Evolutionary conservation across 495 filamentous ascomycete genomes (phyloP).

Genomic region (Trichoderma erinaceum): DNA sequence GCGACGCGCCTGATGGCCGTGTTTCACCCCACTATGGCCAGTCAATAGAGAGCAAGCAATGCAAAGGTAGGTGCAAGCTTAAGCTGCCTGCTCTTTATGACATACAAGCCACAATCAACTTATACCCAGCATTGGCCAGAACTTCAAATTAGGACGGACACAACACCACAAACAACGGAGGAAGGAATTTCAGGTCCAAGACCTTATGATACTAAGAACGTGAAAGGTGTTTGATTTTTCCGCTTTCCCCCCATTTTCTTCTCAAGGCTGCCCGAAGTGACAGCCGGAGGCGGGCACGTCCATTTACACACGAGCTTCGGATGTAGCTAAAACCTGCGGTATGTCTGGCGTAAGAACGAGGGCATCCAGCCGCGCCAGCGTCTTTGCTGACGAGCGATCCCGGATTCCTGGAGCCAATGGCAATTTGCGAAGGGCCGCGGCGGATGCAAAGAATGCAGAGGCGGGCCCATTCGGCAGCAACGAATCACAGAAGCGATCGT

Average conservation of each 20-base stretch:
- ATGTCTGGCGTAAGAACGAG: constrained; percentile 31
- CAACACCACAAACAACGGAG: background rate
- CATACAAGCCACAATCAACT: background rate
- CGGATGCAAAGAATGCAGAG: constrained; percentile 19
- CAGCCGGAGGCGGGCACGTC: background rate
- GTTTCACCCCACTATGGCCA: constrained; percentile 1
- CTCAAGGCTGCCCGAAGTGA: background rate
- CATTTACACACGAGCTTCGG: constrained; percentile 11
- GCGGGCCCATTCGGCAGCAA: constrained; percentile 23
- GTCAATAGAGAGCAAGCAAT: background rate
- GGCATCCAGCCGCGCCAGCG: constrained; percentile 32
- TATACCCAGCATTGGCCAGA: background rate
- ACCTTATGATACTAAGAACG: background rate
- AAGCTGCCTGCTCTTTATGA: background rate
- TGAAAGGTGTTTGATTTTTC: background rate
- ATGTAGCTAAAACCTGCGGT: constrained; percentile 34
- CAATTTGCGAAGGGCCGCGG: constrained; percentile 24
- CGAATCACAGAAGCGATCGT: constrained; percentile 37
- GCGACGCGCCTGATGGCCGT: constrained; percentile 7
- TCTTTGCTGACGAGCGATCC: constrained; percentile 30
- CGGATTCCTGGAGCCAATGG: constrained; percentile 27
- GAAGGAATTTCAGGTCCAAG: background rate
- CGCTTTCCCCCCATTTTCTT: too few relatives aligned
- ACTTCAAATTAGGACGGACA: background rate
- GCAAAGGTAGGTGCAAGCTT: background rate